Percentiles rank a stretch among this genome's conserved stretches.
Evolutionary conservation across 2,329 filamentous ascomycete species (phyloP).

Genomic region (Colletotrichum lini): DNA sequence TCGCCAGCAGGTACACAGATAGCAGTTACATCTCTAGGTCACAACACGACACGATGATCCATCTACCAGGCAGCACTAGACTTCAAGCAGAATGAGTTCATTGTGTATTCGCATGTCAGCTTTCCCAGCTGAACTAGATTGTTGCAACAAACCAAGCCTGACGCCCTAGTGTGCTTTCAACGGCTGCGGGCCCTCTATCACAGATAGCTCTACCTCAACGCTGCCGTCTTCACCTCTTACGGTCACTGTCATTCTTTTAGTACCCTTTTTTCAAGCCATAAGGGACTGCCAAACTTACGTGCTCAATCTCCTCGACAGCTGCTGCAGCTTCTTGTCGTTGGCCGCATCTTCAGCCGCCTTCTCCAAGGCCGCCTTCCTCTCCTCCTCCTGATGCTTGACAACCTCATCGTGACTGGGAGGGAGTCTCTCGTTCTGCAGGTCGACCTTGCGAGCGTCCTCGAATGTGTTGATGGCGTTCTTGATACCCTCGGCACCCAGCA

Average conservation of each 20-base stretch:
- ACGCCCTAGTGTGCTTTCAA: slow-evolving; percentile 37
- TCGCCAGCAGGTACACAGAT: slow-evolving; percentile 5
- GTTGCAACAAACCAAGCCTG: slow-evolving; percentile 36
- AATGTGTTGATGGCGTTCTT: slow-evolving; percentile 98
- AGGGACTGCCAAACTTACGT: slow-evolving; percentile 80
- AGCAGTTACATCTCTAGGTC: slow-evolving; percentile 13
- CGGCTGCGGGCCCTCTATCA: slow-evolving; percentile 30
- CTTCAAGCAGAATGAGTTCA: slow-evolving; percentile 19
- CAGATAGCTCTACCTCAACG: slow-evolving; percentile 17
- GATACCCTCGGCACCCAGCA: slow-evolving; percentile 98
- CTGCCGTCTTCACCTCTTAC: slow-evolving; percentile 46
- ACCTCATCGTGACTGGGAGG: slow-evolving; percentile 96
- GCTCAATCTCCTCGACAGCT: slow-evolving; percentile 91
- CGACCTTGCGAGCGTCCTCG: slow-evolving; percentile 96
- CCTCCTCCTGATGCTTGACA: slow-evolving; percentile 83
- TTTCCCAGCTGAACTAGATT: slow-evolving; percentile 30
- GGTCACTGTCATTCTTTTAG: slow-evolving; percentile 48
- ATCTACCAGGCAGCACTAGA: slow-evolving; percentile 4
- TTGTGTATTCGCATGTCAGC: slow-evolving; percentile 38
- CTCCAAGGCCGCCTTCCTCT: slow-evolving; percentile 85
- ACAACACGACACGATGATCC: slow-evolving; percentile 10
- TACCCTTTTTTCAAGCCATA: too few relatives aligned
- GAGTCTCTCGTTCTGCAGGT: slow-evolving; percentile 94
- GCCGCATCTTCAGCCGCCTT: slow-evolving; percentile 90
- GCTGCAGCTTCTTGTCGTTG: slow-evolving; percentile 89